Evolutionary conservation across 192 early-diverging fungal species (phyloP), one percentile per base, ranked within the genome.

Genomic region (Coemansia biformis): DNA sequence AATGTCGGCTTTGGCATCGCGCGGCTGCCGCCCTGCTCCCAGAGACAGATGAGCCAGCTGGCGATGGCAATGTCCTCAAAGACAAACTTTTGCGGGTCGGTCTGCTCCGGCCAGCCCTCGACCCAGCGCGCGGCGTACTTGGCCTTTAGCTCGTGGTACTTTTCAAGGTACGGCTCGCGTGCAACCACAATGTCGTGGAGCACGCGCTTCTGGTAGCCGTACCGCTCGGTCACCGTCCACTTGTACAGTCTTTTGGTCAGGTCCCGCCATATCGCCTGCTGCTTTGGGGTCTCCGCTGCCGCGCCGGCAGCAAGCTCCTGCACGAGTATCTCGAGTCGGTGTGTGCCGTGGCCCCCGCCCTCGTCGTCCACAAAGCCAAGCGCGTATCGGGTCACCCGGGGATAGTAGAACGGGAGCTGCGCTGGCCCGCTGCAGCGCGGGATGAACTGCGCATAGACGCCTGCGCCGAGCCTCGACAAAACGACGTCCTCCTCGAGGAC

Each of bases 41-140:
- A 92, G 40, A 92, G 62, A 24, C 79, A 81, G 12, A 89, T 79
- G 31, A 92, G 56, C 79, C 81, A 92, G 37, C 81, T 84, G 18
- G 89, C 88, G 51, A 92, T 91, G 2, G 82, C 85, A 59, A 92
- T 82, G 48, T 92, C 90, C 65, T 92, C 90, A 61, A 79, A 88
- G 8, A 92, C 86, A 74, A 85, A 87, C 48, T 92, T 92, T 33
- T 58, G 62, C 3, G 89, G 82, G 53, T 92, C 89, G 1, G 89
- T 91, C 58, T 83, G 81, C 53, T 91, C 89, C 0, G 86, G 74
- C 90, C 90, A 92, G 26, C 73, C 76, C 39, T 71, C 60, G 5
- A 92, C 81, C 78, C 83, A 81, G 45, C 72, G 50, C 15, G 68
- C 50, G 6, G 81, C 83, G 55, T 92, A 82, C 34, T 69, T 83